Conservation (phyloP, 139 green algal genomes). For the Closterium sp. region DNA sequence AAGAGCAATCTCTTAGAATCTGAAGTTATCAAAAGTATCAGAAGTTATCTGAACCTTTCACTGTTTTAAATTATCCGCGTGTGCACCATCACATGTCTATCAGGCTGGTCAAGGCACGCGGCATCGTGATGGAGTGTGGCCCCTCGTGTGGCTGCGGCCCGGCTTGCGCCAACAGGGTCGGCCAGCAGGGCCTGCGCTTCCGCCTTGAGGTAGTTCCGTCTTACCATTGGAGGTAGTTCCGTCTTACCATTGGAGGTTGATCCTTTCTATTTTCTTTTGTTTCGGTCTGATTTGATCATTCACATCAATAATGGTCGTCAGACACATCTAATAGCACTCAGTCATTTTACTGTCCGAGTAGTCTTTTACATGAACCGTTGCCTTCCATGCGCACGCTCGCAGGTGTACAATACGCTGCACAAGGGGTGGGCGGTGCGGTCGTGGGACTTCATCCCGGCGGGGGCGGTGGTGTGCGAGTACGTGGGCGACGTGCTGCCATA, state of each 20-base stretch:
- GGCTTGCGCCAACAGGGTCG: neutral
- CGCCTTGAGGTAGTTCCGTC: neutral
- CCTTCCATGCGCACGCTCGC: neutral
- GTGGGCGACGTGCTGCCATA: constrained; percentile 1
- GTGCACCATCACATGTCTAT: neutral
- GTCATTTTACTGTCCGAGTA: too few relatives aligned
- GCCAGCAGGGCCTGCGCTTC: neutral
- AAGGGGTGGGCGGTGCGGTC: neutral
- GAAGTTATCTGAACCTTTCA: too few relatives aligned
- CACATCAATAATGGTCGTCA: too few relatives aligned
- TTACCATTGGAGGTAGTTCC: too few relatives aligned
- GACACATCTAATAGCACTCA: too few relatives aligned
- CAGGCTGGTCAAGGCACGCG: neutral
- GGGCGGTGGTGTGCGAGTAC: constrained; percentile 5
- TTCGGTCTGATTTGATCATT: too few relatives aligned
- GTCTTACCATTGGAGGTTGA: too few relatives aligned
- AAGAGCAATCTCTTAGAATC: too few relatives aligned
- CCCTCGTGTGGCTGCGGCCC: neutral
- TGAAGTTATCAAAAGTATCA: too few relatives aligned
- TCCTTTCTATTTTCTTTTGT: too few relatives aligned
- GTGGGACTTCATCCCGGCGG: neutral
- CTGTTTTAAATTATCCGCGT: too few relatives aligned
- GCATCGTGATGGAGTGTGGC: neutral
- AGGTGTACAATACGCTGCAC: neutral
- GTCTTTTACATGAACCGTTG: neutral